Base-by-base conservation (phyloP, 257 asterid genomes). In the Fraxinus anomala region DNA sequence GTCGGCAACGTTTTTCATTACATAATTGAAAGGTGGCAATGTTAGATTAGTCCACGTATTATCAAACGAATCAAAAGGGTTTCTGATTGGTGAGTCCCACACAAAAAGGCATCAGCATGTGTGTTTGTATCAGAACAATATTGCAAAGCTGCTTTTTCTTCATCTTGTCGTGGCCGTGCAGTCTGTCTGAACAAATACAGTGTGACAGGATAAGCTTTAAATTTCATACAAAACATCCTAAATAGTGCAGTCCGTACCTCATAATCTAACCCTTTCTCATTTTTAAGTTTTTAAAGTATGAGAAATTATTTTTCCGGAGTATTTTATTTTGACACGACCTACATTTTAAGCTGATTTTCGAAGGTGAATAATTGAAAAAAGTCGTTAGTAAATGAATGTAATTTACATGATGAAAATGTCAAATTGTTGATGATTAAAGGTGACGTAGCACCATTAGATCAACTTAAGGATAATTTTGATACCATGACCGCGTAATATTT, bases 71-170 rank as follows among this genome's bases (percentile, higher is more conserved):
- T 59, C 66, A 56, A 59, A 59, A 6, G 24, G 5, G 72, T 17
- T 0, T 31, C 24, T 42, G 69, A 17, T 33, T 79, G 73, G 73
- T 40, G 47, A 51, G 79, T 31, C 70, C 72, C 70, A 79, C 65
- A 42, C 17, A 12, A 12, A 11, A 6, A 54, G 24, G 26, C 4
- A 54, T 28, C 59, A 40, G 80, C 51, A 47, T 74, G 83, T 73
- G 49, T 11, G 8, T n/a, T n/a, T 2, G 49, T 11, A 42, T 42
- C 17, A 42, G 49, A 42, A 11, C 49, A 11, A 11, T 13, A 42
- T 10, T 42, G 49, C 4, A 42, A 12, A 42, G 16, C 4, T 1
- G 49, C 49, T 42, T 42, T 40, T 42, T 42, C 49, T 42, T 42
- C 49, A 42, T 42, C 49, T 11, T 12, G 49, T 42, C 49, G 4